phyloP scores from a whole-genome alignment of 2,329 filamentous ascomycete species.

The Aspergillaceae sp. region DNA sequence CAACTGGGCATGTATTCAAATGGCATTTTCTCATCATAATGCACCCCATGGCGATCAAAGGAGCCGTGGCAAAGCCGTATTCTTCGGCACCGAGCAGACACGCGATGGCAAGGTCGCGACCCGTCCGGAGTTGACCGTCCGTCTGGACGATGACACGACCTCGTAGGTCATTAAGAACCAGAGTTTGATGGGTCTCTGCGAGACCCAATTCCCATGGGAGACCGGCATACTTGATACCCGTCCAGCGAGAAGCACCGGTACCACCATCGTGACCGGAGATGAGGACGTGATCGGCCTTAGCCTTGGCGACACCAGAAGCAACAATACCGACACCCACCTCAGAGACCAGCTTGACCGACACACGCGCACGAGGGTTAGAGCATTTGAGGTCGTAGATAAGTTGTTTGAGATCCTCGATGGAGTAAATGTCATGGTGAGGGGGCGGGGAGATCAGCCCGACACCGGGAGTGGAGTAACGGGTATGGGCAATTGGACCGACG shows the following conservation, averaged over 20 bases:
- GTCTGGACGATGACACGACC: slow-evolving; percentile 94
- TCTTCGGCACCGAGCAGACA: slow-evolving; percentile 96
- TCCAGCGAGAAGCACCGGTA: slow-evolving; percentile 94
- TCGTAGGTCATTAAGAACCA: slow-evolving; percentile 91
- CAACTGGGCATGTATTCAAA: slow-evolving; percentile 76
- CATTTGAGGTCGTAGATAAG: slow-evolving; percentile 97
- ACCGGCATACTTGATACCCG: slow-evolving; percentile 96
- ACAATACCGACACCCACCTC: slow-evolving; percentile 97
- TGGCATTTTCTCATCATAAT: slow-evolving; percentile 66
- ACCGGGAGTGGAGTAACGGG: slow-evolving; percentile 89
- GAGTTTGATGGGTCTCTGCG: slow-evolving; percentile 91
- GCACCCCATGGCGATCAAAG: slow-evolving; percentile 92
- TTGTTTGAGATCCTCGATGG: slow-evolving; percentile 95
- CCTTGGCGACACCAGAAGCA: slow-evolving; percentile 93
- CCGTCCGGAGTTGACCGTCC: slow-evolving; percentile 86
- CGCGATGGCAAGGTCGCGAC: slow-evolving; percentile 86
- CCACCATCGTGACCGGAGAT: slow-evolving; percentile 96
- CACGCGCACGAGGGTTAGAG: slow-evolving; percentile 80
- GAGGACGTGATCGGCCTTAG: slow-evolving; percentile 91
- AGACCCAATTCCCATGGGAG: slow-evolving; percentile 94
- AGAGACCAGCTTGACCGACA: slow-evolving; percentile 95
- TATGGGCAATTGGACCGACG: slow-evolving; percentile 84
- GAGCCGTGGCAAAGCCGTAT: slow-evolving; percentile 92
- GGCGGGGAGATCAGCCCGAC: slow-evolving; percentile 93
- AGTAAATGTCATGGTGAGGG: slow-evolving; percentile 97